A percentile compares a stretch with the other conserved stretches of the same genome.
phyloP scores from a whole-genome alignment of 1,284 basidiomycete genomes.

The Boletus mariae region DNA sequence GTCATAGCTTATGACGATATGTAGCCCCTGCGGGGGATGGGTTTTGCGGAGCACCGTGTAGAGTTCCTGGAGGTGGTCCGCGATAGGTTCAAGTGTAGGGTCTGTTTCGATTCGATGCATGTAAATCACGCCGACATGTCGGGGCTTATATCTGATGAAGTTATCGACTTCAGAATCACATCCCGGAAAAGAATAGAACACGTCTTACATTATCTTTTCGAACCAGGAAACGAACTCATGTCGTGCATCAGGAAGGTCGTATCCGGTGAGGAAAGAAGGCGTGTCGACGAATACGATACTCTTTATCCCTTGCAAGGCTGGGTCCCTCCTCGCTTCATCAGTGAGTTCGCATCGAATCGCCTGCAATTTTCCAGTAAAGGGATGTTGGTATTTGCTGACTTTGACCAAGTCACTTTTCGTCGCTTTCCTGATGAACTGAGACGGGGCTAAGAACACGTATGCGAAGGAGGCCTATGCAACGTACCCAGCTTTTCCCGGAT shows the following conservation, averaged over 20 bases:
- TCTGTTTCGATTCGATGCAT: constrained; percentile 23
- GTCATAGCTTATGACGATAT: constrained; percentile 16
- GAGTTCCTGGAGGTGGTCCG: constrained; percentile 9
- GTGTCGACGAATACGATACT: constrained; percentile 21
- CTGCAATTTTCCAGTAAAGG: constrained; percentile 12
- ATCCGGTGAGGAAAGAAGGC: constrained; percentile 20
- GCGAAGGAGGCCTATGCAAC: background rate
- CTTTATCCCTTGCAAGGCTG: background rate
- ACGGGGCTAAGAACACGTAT: background rate
- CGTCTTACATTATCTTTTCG: background rate
- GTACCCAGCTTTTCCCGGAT: constrained; percentile 26
- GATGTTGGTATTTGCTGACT: constrained; percentile 11
- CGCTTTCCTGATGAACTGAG: constrained; percentile 16
- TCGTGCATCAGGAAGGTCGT: constrained; percentile 4
- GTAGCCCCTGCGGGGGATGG: background rate
- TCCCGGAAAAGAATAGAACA: background rate
- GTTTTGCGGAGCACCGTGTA: background rate
- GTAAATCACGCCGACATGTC: constrained; percentile 17
- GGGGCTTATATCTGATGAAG: constrained; percentile 5
- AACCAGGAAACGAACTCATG: constrained; percentile 12
- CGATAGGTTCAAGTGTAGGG: constrained; percentile 12
- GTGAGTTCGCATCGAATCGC: constrained; percentile 19
- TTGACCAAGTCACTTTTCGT: constrained; percentile 8
- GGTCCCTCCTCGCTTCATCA: constrained; percentile 12
- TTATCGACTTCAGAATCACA: background rate